These are phyloP conservation scores for Alternaria sp. DNA, from an alignment of 2,329 filamentous ascomycete species.

Conservation along the genomic window DNA sequence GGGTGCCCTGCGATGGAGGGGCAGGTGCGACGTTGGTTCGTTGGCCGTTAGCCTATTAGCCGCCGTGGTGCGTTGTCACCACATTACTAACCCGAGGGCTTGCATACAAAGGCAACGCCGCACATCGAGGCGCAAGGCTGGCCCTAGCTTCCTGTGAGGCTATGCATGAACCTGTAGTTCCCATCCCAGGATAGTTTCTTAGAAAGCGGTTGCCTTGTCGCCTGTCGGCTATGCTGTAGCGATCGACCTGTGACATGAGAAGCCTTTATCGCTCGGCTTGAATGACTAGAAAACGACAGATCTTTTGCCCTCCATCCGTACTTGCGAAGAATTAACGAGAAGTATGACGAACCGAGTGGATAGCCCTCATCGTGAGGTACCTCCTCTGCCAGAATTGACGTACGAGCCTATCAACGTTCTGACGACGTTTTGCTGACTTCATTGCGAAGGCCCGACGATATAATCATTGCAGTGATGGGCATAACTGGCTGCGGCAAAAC, in stretches of 20 bases:
- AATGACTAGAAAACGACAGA: too few relatives aligned
- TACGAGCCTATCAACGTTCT: background rate
- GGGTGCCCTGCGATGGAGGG: background rate
- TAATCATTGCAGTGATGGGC: slow-evolving; percentile 50
- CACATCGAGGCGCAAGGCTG: background rate
- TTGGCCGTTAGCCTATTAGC: background rate
- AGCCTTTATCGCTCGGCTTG: background rate
- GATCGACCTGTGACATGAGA: background rate
- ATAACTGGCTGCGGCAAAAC: slow-evolving; percentile 52
- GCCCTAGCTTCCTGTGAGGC: background rate
- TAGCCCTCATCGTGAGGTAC: background rate
- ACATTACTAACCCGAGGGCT: background rate
- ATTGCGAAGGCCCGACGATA: background rate
- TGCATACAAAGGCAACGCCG: background rate
- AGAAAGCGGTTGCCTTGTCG: background rate
- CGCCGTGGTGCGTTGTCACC: background rate
- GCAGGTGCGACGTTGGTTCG: background rate
- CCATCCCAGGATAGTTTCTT: background rate
- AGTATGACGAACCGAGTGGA: background rate
- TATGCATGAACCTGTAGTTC: background rate
- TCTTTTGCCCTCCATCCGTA: background rate
- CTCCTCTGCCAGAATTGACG: background rate
- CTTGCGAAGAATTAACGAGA: background rate
- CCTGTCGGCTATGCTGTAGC: background rate
- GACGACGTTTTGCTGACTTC: background rate